Percentiles rank a stretch among this genome's conserved stretches.
Evolutionary conservation across 148 eudicot genomes (phyloP).

Genomic region (Rhododendron molle): DNA sequence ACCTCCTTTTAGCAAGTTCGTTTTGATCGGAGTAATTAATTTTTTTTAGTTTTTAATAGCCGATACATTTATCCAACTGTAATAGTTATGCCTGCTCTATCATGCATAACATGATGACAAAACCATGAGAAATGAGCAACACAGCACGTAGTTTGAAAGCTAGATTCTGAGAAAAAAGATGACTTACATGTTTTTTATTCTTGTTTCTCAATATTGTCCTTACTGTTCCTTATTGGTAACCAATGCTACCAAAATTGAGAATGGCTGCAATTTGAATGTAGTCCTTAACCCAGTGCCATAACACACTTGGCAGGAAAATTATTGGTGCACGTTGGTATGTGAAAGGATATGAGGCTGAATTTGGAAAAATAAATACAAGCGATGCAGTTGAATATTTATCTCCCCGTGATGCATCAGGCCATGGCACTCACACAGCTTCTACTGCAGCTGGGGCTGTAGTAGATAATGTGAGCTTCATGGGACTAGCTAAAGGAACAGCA

Average conservation of each 20-base stretch:
- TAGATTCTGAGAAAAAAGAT: background rate
- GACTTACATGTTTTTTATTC: background rate
- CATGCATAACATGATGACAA: background rate
- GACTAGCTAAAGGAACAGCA: slow-evolving; percentile 30
- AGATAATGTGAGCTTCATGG: slow-evolving; percentile 18
- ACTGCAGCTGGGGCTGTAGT: slow-evolving; percentile 29
- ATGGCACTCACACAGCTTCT: slow-evolving; percentile 38
- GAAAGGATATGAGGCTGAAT: slow-evolving; percentile 31
- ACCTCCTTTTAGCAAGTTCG: background rate
- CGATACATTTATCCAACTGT: background rate
- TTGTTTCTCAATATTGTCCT: background rate
- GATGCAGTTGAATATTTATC: slow-evolving; percentile 23
- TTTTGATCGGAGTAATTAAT: background rate
- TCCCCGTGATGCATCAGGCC: slow-evolving; percentile 34
- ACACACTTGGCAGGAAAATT: slow-evolving; percentile 25
- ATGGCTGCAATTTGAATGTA: background rate
- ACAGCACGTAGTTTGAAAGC: background rate
- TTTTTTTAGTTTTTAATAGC: background rate
- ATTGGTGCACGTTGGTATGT: slow-evolving; percentile 39
- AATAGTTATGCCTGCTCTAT: background rate
- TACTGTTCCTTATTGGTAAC: background rate
- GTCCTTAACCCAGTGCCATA: background rate
- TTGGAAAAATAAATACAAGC: slow-evolving; percentile 15
- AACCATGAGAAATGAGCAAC: background rate
- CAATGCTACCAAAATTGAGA: background rate